A percentile compares a stretch with the other conserved stretches of the same genome.
Conservation (phyloP, 2,329 filamentous ascomycete genomes). For the Epichloe aotearoae region DNA sequence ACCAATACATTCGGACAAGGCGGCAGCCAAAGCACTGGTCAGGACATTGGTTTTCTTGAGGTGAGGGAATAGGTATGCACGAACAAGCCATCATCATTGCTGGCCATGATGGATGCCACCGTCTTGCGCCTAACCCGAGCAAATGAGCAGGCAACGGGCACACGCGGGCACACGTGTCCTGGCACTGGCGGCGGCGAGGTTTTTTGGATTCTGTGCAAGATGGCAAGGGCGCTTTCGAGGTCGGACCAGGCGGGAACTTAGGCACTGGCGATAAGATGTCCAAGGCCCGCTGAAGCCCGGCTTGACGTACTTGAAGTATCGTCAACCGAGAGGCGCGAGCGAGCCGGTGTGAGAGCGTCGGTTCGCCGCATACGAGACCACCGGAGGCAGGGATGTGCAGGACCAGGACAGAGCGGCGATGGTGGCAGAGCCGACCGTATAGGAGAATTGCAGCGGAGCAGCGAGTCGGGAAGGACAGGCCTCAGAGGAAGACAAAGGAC, state of each 20-base stretch:
- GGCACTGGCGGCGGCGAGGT: not conserved
- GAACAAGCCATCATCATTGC: conserved; percentile 40
- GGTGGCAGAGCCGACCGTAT: not conserved
- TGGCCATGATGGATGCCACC: conserved; percentile 31
- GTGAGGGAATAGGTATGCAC: conserved; percentile 9
- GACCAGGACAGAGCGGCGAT: not conserved
- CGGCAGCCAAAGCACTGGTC: not conserved
- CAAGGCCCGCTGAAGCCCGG: conserved; percentile 4
- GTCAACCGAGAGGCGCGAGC: conserved; percentile 4
- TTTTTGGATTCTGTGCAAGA: not conserved
- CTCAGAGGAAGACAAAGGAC: not conserved
- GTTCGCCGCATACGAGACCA: conserved; percentile 3
- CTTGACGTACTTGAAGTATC: conserved; percentile 1
- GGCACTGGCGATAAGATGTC: not conserved
- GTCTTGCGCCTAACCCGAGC: conserved; percentile 3
- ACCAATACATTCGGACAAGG: not conserved
- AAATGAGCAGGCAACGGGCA: not conserved
- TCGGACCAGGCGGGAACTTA: not conserved
- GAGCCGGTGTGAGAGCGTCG: conserved; percentile 1
- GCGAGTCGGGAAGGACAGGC: not conserved
- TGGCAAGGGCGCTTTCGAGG: not conserved
- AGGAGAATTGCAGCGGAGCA: not conserved
- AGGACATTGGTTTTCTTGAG: not conserved
- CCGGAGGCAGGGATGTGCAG: not conserved
- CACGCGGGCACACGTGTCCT: not conserved